Evolutionary conservation across 2,329 filamentous ascomycete species (phyloP).

Genomic region (Pyricularia pennisetigena): DNA sequence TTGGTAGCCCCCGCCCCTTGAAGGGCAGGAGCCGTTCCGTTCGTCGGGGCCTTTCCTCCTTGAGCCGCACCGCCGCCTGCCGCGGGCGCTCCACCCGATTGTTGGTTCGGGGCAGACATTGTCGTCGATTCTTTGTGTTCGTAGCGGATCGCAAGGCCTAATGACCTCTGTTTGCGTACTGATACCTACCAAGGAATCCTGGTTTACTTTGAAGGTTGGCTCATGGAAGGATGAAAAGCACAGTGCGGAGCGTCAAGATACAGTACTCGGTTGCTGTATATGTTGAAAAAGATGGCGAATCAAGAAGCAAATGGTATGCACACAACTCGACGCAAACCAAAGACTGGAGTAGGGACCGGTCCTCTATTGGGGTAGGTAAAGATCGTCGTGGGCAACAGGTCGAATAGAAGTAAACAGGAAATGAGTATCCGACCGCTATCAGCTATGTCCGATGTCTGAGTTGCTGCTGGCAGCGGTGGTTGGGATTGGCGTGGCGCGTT

Average conservation of each 20-base stretch:
- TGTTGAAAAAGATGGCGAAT: not conserved
- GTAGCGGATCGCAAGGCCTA: not conserved
- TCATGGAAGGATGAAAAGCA: not conserved
- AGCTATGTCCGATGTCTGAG: not conserved
- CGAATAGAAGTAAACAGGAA: not conserved
- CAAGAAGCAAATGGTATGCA: not conserved
- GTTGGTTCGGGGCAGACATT: not conserved
- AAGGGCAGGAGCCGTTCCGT: slow-evolving; percentile 3
- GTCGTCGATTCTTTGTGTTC: not conserved
- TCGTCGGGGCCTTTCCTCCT: not conserved
- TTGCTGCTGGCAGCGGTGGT: not conserved
- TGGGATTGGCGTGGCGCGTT: not conserved
- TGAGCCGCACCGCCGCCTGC: not conserved
- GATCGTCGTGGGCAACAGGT: not conserved
- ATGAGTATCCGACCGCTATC: not conserved
- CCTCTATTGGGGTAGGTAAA: not conserved
- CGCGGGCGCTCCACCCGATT: not conserved
- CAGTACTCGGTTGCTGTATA: not conserved
- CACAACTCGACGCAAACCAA: not conserved
- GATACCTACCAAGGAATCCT: not conserved
- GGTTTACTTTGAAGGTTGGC: not conserved
- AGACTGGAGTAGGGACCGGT: not conserved
- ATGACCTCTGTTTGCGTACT: not conserved
- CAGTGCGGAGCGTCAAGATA: not conserved
- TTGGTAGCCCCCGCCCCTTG: slow-evolving; percentile 9